Base-by-base conservation (phyloP, 495 filamentous ascomycete species). In the Hypoxylon lenormandii region DNA sequence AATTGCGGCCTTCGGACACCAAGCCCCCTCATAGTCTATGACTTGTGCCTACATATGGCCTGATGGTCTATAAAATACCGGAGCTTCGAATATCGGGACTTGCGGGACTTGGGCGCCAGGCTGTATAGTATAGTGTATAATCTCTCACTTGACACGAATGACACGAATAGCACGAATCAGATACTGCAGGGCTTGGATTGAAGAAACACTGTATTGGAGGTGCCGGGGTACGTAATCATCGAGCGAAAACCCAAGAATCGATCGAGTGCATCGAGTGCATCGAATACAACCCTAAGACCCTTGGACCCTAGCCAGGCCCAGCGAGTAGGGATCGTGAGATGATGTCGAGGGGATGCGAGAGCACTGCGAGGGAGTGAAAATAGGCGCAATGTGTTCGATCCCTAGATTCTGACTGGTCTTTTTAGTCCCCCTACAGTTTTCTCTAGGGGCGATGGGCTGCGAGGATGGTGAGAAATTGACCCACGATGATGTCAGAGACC, bases 401-500 rank as follows among this genome's bases (percentile, higher is more conserved):
- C 51, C 43, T 38, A 46, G 36, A 22, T 19, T 37, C 57, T 63
- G 59, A 69, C 59, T 42, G 59, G 60, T 60, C 54, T 60, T 60
- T 33, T 33, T 28, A 28, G 26, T 28, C 16, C 42, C 16, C 21
- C 40, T 33, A 33, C 30, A 8, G 10, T 33, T 33, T n/a, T n/a
- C n/a, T 33, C 30, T 7, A 33, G 1, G 30, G 30, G 30, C 30
- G 30, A 33, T 3, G 30, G 30, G 30, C 30, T 33, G 30, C 6
- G 52, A 26, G 60, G 5, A 58, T 60, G n/a, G 52, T 73, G 18
- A 72, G 63, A 10, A 38, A 48, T 16, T 51, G 70, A 28, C 58
- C 63, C 36, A 51, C 57, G 28, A 73, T 72, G 53, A 72, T 52
- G 59, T 67, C 64, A 54, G 61, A 43, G 23, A 67, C 80, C 7